Conservation (phyloP, 495 filamentous ascomycete species). For the Penicillium fimorum region DNA sequence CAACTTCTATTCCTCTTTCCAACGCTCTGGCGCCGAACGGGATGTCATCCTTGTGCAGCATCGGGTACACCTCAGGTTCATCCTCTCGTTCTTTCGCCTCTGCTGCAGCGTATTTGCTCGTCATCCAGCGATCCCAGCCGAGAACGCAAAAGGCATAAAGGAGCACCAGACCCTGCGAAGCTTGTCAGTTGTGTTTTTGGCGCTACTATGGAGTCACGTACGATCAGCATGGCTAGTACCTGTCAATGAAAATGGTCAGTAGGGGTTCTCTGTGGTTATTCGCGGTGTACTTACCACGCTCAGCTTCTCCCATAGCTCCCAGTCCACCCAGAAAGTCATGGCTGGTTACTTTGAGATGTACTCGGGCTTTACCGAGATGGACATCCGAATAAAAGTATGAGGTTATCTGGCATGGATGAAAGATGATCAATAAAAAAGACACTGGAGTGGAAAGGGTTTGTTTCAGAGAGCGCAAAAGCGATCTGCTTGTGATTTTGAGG, state of each 20-base stretch:
- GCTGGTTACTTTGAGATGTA: neutral
- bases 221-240: slow-evolving; percentile 48
- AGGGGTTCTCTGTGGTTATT: neutral
- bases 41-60: slow-evolving; percentile 55
- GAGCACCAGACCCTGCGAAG: slow-evolving; percentile 45
- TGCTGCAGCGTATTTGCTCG: slow-evolving; percentile 61
- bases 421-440: neutral
- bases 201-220: slow-evolving; percentile 24
- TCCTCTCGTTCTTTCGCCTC: slow-evolving; percentile 62
- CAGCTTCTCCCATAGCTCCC: slow-evolving; percentile 90
- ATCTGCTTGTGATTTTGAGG: neutral
- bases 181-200: slow-evolving; percentile 31
- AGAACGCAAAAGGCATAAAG: slow-evolving; percentile 44
- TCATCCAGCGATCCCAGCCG: slow-evolving; percentile 59
- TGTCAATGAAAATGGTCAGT: slow-evolving; percentile 23
- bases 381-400: neutral
- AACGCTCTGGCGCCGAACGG: slow-evolving; percentile 90
- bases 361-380: neutral
- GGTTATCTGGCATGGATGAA: neutral
- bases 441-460: neutral
- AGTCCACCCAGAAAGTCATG: slow-evolving; percentile 68
- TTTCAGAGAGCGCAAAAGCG: neutral
- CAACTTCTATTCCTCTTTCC: slow-evolving; percentile 79
- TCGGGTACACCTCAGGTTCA: slow-evolving; percentile 29
- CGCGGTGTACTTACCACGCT: slow-evolving; percentile 64